Percentiles rank a stretch among this genome's conserved stretches.
phyloP scores from a whole-genome alignment of 2,329 filamentous ascomycete species.

The Neophaeococcomyces mojaviensis region DNA sequence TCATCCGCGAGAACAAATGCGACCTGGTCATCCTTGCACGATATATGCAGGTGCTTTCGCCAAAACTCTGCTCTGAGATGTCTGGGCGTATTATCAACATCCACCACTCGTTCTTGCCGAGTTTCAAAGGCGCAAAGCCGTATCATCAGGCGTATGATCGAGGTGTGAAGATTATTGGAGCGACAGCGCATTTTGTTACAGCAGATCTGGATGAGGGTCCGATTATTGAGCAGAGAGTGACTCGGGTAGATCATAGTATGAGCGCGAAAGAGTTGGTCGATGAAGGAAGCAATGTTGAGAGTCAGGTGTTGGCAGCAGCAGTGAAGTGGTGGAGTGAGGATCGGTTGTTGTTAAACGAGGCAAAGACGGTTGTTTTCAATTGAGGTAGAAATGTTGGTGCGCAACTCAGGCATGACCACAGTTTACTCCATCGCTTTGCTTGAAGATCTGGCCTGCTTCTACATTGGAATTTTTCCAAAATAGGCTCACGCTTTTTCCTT shows the following conservation, averaged over 20 bases:
- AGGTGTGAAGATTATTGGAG: conserved; percentile 82
- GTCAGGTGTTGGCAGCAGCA: conserved; percentile 70
- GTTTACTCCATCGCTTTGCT: too few species aligned
- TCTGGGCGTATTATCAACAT: conserved; percentile 86
- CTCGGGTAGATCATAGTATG: conserved; percentile 69
- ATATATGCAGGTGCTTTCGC: conserved; percentile 82
- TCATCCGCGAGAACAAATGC: conserved; percentile 61
- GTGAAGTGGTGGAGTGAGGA: conserved; percentile 79
- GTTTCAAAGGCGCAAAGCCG: conserved; percentile 80
- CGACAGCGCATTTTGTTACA: conserved; percentile 79
- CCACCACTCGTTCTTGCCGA: conserved; percentile 78
- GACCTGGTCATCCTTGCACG: conserved; percentile 75
- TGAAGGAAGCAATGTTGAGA: conserved; percentile 77
- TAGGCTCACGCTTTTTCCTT: too few species aligned
- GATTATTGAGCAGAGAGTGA: conserved; percentile 78
- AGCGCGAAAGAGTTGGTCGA: conserved; percentile 68
- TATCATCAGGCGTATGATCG: conserved; percentile 83
- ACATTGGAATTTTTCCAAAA: too few species aligned
- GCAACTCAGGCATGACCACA: too few species aligned
- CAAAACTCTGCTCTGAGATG: conserved; percentile 68
- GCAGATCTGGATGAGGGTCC: conserved; percentile 78
- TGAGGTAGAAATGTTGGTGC: conserved; percentile 24
- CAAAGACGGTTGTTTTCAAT: conserved; percentile 72
- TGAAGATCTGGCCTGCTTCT: too few species aligned
- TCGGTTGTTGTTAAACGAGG: conserved; percentile 68